Evolutionary conservation across 2,329 filamentous ascomycete species (phyloP).

Genomic region (Stagonosporopsis cucurbitacearum): DNA sequence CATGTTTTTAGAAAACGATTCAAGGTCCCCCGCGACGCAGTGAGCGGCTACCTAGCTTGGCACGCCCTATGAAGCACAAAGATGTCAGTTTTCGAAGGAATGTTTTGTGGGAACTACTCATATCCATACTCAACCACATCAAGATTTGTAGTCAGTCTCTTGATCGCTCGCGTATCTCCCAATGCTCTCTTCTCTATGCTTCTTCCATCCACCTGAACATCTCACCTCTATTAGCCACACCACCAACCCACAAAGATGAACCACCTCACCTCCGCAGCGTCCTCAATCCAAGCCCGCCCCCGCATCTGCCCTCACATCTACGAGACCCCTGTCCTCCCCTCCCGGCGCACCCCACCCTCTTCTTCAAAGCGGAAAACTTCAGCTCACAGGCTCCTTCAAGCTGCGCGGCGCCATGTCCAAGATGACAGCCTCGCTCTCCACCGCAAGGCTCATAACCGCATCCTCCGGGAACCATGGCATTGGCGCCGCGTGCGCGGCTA

Average conservation of each 20-base stretch:
- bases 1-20: too few relatives aligned
- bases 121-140: background rate
- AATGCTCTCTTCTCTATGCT: background rate
- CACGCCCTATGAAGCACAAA: background rate
- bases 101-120: background rate
- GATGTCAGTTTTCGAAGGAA: background rate
- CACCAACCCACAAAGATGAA: background rate
- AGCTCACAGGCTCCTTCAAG: slow-evolving; percentile 16
- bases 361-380: slow-evolving; percentile 15
- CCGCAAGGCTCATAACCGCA: slow-evolving; percentile 2
- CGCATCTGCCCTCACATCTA: slow-evolving; percentile 11
- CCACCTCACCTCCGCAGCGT: slow-evolving; percentile 2
- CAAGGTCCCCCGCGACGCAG: too few relatives aligned
- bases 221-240: background rate
- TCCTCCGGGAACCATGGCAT: slow-evolving; percentile 10
- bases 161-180: too few relatives aligned
- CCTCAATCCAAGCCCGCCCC: slow-evolving; percentile 3
- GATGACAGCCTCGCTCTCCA: background rate
- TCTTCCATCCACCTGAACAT: background rate
- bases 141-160: too few relatives aligned
- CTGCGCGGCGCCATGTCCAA: slow-evolving; percentile 12
- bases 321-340: slow-evolving; percentile 6
- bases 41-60: background rate
- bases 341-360: background rate
- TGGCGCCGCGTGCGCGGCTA: slow-evolving; percentile 3